A percentile compares a stretch with the other conserved stretches of the same genome.
Conservation (phyloP, 768 basidiomycete species). For the Gelatoporia subvermispora region DNA sequence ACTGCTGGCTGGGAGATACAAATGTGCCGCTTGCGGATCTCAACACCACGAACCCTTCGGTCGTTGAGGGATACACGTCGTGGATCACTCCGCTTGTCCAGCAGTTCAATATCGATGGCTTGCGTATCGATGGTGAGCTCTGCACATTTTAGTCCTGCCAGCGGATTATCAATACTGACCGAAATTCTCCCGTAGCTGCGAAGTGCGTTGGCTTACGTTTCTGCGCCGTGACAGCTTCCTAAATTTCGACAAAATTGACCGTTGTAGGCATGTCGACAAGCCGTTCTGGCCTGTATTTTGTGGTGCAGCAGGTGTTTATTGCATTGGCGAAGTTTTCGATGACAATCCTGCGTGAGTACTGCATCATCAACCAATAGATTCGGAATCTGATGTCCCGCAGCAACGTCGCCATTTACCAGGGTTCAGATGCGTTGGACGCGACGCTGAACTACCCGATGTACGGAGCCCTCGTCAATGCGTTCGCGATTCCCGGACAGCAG, state of each 20-base stretch:
- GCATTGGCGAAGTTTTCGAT: conserved; percentile 77
- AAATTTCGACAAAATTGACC: conserved; percentile 6
- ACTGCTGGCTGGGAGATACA: conserved; percentile 81
- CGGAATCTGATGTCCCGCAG: conserved; percentile 26
- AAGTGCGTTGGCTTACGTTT: conserved; percentile 22
- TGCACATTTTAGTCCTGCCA: background rate
- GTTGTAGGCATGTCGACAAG: conserved; percentile 57
- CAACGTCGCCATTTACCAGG: conserved; percentile 55
- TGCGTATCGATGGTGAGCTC: conserved; percentile 68
- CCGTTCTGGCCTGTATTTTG: conserved; percentile 78
- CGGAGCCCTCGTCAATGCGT: conserved; percentile 55
- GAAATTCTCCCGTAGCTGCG: conserved; percentile 19
- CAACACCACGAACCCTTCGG: conserved; percentile 65
- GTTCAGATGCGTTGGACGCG: conserved; percentile 56
- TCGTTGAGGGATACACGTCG: conserved; percentile 54
- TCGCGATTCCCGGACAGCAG: conserved; percentile 62
- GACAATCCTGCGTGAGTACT: conserved; percentile 42
- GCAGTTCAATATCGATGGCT: conserved; percentile 77
- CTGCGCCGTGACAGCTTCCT: conserved; percentile 1
- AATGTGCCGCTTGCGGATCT: conserved; percentile 73
- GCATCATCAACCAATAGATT: background rate
- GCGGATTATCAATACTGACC: background rate
- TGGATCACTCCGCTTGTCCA: conserved; percentile 70
- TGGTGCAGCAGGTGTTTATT: conserved; percentile 74
- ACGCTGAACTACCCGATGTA: conserved; percentile 73